Conservation (phyloP, 176 grass and related monocot species). For the Tillandsia fasciculata region DNA sequence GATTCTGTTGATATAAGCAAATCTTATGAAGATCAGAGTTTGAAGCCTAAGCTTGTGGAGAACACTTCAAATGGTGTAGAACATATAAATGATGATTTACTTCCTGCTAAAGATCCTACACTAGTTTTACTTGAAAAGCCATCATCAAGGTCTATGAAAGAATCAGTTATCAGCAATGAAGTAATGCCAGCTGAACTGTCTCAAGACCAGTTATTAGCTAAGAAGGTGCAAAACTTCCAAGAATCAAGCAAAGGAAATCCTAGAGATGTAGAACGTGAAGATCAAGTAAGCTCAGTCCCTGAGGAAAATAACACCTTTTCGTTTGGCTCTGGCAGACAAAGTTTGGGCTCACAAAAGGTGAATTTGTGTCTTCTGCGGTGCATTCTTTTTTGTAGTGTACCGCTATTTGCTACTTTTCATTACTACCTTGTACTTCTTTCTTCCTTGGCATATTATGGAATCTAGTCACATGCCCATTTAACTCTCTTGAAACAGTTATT, state of each 20-base stretch:
- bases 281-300: constrained; percentile 26
- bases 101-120: constrained; percentile 64
- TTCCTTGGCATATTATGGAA: background rate
- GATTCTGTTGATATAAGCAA: constrained; percentile 33
- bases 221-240: constrained; percentile 19
- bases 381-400: background rate
- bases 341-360: constrained; percentile 54
- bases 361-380: background rate
- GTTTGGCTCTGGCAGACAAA: constrained; percentile 55
- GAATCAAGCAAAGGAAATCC: constrained; percentile 31
- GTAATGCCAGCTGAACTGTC: constrained; percentile 25
- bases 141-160: constrained; percentile 28
- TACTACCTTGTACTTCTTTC: background rate
- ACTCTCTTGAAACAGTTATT: no score
- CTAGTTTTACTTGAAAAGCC: constrained; percentile 69
- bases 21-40: constrained; percentile 15
- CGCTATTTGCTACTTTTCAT: background rate
- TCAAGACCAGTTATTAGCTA: constrained; percentile 27
- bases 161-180: constrained; percentile 30
- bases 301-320: constrained; percentile 78
- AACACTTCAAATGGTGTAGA: constrained; percentile 40
- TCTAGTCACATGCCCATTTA: no score
- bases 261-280: constrained; percentile 38
- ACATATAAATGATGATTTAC: constrained; percentile 32
- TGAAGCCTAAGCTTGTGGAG: constrained; percentile 26